Evolutionary conservation across 805 yeast genomes (phyloP).

Genomic region (Candida taoyuanica): DNA sequence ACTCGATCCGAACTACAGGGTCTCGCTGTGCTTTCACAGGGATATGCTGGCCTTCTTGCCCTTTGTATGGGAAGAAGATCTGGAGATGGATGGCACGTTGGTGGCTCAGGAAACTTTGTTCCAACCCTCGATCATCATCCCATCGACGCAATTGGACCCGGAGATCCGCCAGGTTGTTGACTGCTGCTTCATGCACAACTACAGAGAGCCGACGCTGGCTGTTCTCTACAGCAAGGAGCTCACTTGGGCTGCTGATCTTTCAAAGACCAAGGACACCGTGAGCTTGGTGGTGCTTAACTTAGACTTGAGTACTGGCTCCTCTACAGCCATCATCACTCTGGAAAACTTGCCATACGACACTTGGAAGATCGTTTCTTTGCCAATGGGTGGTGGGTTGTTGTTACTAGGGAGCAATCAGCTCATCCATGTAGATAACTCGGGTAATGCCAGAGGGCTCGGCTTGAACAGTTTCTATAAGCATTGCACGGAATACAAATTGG

Average conservation of each 20-base stretch:
- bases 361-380: constrained; percentile 60
- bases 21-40: constrained; percentile 55
- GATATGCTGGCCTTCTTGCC: constrained; percentile 74
- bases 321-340: constrained; percentile 65
- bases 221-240: constrained; percentile 52
- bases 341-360: constrained; percentile 71
- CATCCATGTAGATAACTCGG: constrained; percentile 75
- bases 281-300: constrained; percentile 61
- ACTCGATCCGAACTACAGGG: constrained; percentile 54
- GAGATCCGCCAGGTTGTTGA: constrained; percentile 62
- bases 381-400: constrained; percentile 60
- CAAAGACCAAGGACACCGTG: constrained; percentile 57
- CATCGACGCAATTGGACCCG: constrained; percentile 51
- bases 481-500: constrained; percentile 36
- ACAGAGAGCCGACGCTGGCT: constrained; percentile 79
- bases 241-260: constrained; percentile 77
- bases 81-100: constrained; percentile 29
- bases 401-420: constrained; percentile 72
- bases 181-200: constrained; percentile 65
- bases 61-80: constrained; percentile 42
- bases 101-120: constrained; percentile 17
- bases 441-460: constrained; percentile 58
- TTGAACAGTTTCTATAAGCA: constrained; percentile 50
- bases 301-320: constrained; percentile 45
- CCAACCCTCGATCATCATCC: constrained; percentile 49